A percentile compares a stretch with the other conserved stretches of the same genome.
These are phyloP conservation scores for Polytrichum commune DNA, from an alignment of 225 moss, liverwort and hornwort genomes.

Conservation along the genomic window DNA sequence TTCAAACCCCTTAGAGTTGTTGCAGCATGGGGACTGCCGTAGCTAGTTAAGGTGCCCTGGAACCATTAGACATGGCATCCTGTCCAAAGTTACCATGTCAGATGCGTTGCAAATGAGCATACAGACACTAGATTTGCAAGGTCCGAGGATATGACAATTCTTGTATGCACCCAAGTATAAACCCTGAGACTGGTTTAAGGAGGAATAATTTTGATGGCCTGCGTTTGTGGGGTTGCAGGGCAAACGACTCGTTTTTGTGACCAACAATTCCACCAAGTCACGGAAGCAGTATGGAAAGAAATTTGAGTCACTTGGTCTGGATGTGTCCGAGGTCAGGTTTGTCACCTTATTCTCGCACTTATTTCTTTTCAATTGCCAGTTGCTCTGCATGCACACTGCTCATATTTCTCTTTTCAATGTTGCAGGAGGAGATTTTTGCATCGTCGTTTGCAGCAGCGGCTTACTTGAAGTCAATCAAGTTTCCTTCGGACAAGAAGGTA, in stretches of 20 bases:
- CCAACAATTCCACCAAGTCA: slow-evolving; percentile 90
- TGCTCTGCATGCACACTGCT: neutral
- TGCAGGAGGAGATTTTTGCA: slow-evolving; percentile 95
- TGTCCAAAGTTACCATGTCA: no score
- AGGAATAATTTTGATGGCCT: no score
- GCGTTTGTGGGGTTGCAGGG: slow-evolving; percentile 45
- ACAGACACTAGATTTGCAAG: no score
- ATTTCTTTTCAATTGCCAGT: neutral
- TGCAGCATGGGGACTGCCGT: no score
- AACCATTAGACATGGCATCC: no score
- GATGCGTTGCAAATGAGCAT: no score
- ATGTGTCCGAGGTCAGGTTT: slow-evolving; percentile 55
- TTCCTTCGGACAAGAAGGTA: slow-evolving; percentile 90
- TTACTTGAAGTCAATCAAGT: slow-evolving; percentile 84
- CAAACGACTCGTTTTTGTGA: slow-evolving; percentile 79
- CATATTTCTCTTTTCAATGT: slow-evolving; percentile 3
- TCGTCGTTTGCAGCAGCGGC: slow-evolving; percentile 94
- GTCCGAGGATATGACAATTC: no score
- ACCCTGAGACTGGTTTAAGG: no score
- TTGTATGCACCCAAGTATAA: no score
- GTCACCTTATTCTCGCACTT: neutral
- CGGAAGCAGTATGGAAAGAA: slow-evolving; percentile 81
- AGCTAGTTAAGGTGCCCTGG: no score
- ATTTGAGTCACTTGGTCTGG: slow-evolving; percentile 66
- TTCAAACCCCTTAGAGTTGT: no score